phyloP scores from a whole-genome alignment of 2,329 filamentous ascomycete genomes.

The Epichloe festucae region DNA sequence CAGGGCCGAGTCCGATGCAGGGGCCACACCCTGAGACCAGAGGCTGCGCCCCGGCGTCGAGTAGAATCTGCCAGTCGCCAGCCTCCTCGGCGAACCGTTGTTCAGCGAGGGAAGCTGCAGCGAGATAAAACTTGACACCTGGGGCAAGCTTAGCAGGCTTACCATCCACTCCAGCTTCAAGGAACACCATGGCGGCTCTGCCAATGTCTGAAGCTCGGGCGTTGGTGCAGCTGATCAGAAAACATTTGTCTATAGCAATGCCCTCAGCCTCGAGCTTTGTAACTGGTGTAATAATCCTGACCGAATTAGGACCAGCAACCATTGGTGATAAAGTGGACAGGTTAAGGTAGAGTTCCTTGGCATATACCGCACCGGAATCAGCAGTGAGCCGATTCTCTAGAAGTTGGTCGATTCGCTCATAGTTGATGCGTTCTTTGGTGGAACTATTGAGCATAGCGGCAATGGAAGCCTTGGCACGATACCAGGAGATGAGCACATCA shows the following conservation, averaged over 20 bases:
- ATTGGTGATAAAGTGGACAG: slow-evolving; percentile 74
- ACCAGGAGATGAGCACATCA: slow-evolving; percentile 55
- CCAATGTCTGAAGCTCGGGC: slow-evolving; percentile 55
- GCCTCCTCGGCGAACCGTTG: slow-evolving; percentile 64
- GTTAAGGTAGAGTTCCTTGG: slow-evolving; percentile 72
- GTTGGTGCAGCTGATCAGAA: slow-evolving; percentile 86
- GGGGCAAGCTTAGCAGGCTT: slow-evolving; percentile 56
- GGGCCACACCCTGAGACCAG: slow-evolving; percentile 60
- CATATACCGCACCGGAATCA: slow-evolving; percentile 67
- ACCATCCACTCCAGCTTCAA: slow-evolving; percentile 47
- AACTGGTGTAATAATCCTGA: slow-evolving; percentile 75
- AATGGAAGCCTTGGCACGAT: slow-evolving; percentile 62
- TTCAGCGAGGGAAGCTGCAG: slow-evolving; percentile 69
- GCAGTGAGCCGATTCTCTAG: slow-evolving; percentile 53
- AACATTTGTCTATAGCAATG: slow-evolving; percentile 73
- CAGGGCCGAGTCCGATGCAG: slow-evolving; percentile 72
- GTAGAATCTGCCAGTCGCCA: slow-evolving; percentile 73
- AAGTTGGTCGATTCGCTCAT: slow-evolving; percentile 60
- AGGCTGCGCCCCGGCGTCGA: slow-evolving; percentile 41
- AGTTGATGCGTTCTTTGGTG: slow-evolving; percentile 50
- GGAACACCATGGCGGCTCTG: slow-evolving; percentile 55
- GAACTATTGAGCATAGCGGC: slow-evolving; percentile 42
- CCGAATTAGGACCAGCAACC: slow-evolving; percentile 78
- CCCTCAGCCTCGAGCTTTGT: slow-evolving; percentile 56
- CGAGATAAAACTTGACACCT: slow-evolving; percentile 77